A percentile compares a stretch with the other conserved stretches of the same genome.
phyloP scores from a whole-genome alignment of 805 yeast species.

The Metschnikowia santaceciliae region DNA sequence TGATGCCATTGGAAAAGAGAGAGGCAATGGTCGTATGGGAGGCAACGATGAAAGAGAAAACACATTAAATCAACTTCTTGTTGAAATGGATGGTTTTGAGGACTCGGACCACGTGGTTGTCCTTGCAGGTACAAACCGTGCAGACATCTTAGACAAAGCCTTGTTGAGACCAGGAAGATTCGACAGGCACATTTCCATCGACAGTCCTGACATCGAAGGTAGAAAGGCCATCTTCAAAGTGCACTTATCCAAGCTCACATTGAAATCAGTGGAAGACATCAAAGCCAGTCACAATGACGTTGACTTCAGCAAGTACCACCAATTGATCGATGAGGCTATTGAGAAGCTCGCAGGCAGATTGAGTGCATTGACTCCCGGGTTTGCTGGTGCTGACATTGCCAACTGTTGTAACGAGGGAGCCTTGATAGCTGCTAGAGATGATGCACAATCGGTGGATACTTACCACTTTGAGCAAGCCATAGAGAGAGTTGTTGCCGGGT shows the following conservation, averaged over 20 bases:
- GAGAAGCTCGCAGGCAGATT: constrained; percentile 71
- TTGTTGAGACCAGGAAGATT: constrained; percentile 96
- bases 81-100: constrained; percentile 98
- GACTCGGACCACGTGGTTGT: constrained; percentile 92
- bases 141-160: constrained; percentile 91
- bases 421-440: constrained; percentile 86
- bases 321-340: constrained; percentile 25
- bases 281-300: constrained; percentile 33
- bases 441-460: constrained; percentile 64
- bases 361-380: constrained; percentile 96
- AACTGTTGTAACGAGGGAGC: constrained; percentile 98
- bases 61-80: constrained; percentile 89
- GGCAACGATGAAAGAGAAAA: constrained; percentile 97
- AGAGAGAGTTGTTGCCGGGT: constrained; percentile 94
- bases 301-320: constrained; percentile 39
- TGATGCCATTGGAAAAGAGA: constrained; percentile 97
- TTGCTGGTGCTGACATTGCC: constrained; percentile 97
- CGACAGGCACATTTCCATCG: constrained; percentile 88
- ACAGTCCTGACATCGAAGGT: constrained; percentile 92
- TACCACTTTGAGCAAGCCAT: constrained; percentile 92
- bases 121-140: constrained; percentile 94
- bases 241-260: constrained; percentile 69
- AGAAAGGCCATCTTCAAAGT: constrained; percentile 90
- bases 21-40: constrained; percentile 73
- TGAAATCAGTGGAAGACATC: constrained; percentile 39